Evolutionary conservation across 169 alveolate genomes (phyloP).

Genomic region (Babesia ovata): DNA sequence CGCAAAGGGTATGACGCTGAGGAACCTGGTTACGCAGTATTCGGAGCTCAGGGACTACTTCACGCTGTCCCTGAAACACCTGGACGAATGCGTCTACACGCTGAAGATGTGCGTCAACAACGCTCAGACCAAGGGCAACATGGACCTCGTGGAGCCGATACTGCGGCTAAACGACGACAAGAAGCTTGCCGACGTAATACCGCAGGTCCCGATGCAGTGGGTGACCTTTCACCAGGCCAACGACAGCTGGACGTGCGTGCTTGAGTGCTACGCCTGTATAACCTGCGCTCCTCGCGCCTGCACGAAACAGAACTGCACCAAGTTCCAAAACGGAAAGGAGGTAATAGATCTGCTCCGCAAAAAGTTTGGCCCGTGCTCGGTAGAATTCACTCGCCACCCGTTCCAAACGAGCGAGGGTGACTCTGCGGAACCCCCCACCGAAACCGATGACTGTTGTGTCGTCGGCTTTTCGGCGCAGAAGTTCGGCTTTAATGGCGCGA

Average conservation of each 20-base stretch:
- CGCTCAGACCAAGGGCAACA: constrained; percentile 1
- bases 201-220: constrained; percentile 54
- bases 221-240: constrained; percentile 39
- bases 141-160: constrained; percentile 33
- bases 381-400: constrained; percentile 42
- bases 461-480: constrained; percentile 49
- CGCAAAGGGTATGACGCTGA: not conserved
- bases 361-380: constrained; percentile 50
- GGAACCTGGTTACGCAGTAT: constrained; percentile 17
- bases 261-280: constrained; percentile 54
- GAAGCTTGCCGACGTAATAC: constrained; percentile 27
- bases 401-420: constrained; percentile 30
- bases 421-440: not conserved
- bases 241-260: constrained; percentile 63
- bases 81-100: constrained; percentile 45
- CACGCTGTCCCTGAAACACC: constrained; percentile 6
- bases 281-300: constrained; percentile 54
- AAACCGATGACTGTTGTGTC: constrained; percentile 21
- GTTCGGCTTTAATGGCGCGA: constrained; percentile 63
- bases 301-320: constrained; percentile 16
- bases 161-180: constrained; percentile 28
- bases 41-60: constrained; percentile 28
- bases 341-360: constrained; percentile 49
- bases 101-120: constrained; percentile 27
- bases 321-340: constrained; percentile 43